Percentiles rank a stretch among this genome's conserved stretches.
These are phyloP conservation scores for Termitomyces sp. DNA, from an alignment of 1,284 basidiomycete species.

Conservation along the genomic window DNA sequence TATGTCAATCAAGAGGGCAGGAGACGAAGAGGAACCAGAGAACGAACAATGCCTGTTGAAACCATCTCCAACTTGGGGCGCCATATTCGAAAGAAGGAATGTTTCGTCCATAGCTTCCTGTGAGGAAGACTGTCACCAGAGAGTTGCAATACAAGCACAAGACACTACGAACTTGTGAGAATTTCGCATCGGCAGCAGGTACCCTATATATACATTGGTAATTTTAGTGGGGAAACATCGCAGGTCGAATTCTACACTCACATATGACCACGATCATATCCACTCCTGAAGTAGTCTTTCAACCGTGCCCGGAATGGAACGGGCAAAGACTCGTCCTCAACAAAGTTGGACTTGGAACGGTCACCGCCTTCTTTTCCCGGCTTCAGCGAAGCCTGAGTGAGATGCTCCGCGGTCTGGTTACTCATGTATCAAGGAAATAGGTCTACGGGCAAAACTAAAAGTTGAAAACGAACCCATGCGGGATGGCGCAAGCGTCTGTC, in stretches of 20 bases:
- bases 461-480: slow-evolving; percentile 66
- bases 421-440: neutral
- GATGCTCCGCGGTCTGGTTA: slow-evolving; percentile 83
- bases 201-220: slow-evolving; percentile 57
- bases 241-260: slow-evolving; percentile 29
- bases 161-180: slow-evolving; percentile 26
- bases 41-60: slow-evolving; percentile 93
- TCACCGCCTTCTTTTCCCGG: slow-evolving; percentile 39
- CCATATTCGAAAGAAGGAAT: slow-evolving; percentile 92
- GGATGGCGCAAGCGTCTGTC: slow-evolving; percentile 90
- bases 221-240: neutral
- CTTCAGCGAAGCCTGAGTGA: slow-evolving; percentile 72
- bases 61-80: slow-evolving; percentile 95
- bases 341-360: slow-evolving; percentile 77
- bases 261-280: slow-evolving; percentile 98
- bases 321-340: slow-evolving; percentile 81
- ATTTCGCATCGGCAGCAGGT: slow-evolving; percentile 96
- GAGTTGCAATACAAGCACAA: neutral
- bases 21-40: neutral
- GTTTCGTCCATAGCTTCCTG: slow-evolving; percentile 96
- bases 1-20: neutral
- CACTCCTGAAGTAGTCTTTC: slow-evolving; percentile 88
- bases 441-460: neutral
- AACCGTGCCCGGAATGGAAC: slow-evolving; percentile 79
- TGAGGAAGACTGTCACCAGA: slow-evolving; percentile 20